A percentile compares a stretch with the other conserved stretches of the same genome.
Conservation (phyloP, 192 early-diverging fungal genomes). For the Phlyctochytrium arcticum region DNA sequence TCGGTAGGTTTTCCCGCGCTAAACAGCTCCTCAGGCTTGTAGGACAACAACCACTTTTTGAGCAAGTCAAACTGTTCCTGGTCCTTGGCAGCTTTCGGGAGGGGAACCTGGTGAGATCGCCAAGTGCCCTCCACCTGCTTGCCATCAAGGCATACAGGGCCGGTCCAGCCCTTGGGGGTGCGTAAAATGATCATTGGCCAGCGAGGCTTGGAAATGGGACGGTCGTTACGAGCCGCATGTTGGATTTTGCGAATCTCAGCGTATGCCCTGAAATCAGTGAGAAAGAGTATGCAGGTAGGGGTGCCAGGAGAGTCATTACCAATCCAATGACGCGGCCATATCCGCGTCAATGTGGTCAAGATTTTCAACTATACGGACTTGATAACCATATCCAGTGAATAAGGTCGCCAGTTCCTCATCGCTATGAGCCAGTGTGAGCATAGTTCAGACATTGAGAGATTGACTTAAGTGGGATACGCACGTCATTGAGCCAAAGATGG, state of each 20-base stretch:
- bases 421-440: not conserved
- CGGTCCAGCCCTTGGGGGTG: conserved; percentile 46
- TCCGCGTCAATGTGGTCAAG: conserved; percentile 33
- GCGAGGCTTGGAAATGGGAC: conserved; percentile 36
- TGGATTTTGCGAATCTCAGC: conserved; percentile 36
- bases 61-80: conserved; percentile 29
- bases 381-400: conserved; percentile 44
- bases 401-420: conserved; percentile 31
- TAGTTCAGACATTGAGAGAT: not conserved
- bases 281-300: not conserved
- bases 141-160: conserved; percentile 35
- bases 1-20: conserved; percentile 16
- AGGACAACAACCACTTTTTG: conserved; percentile 32
- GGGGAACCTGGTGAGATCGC: conserved; percentile 39
- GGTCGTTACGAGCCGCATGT: conserved; percentile 28
- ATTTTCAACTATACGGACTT: conserved; percentile 36
- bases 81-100: conserved; percentile 29
- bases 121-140: conserved; percentile 36
- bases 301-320: not conserved
- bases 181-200: conserved; percentile 44
- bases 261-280: conserved; percentile 19
- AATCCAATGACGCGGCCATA: conserved; percentile 42
- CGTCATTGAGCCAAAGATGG: conserved; percentile 41
- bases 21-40: conserved; percentile 36
- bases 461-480: conserved; percentile 8